phyloP scores from a whole-genome alignment of 345 rosid genomes.

The Aethionema arabicum region DNA sequence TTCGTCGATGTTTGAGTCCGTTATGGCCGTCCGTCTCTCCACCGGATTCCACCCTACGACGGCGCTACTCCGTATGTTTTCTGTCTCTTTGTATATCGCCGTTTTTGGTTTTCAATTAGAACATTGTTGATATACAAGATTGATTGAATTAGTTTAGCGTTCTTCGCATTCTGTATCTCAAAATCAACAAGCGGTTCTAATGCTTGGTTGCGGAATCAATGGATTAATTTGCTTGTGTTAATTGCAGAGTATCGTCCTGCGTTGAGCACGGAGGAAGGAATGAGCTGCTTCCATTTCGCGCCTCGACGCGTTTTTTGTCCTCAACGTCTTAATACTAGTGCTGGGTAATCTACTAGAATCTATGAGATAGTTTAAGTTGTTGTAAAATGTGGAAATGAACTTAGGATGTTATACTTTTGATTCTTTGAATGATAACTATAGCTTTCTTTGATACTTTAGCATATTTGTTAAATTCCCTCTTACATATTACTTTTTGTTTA shows the following conservation, averaged over 20 bases:
- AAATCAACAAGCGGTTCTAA: background rate
- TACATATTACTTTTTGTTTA: background rate
- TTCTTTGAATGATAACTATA: background rate
- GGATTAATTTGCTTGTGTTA: background rate
- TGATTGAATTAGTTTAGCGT: background rate
- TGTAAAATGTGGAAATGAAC: too few relatives aligned
- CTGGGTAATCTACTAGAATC: slow-evolving; percentile 42
- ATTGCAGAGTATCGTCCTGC: slow-evolving; percentile 52
- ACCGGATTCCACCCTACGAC: slow-evolving; percentile 53
- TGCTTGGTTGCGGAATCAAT: background rate
- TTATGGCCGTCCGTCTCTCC: slow-evolving; percentile 65
- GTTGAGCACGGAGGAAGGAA: slow-evolving; percentile 49
- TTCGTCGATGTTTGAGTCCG: slow-evolving; percentile 54
- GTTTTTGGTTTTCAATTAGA: background rate
- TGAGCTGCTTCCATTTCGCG: slow-evolving; percentile 39
- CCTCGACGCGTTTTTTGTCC: slow-evolving; percentile 44
- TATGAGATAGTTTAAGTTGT: too few relatives aligned
- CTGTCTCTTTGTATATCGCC: background rate
- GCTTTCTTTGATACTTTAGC: background rate
- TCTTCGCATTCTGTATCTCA: background rate
- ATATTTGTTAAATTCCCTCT: background rate
- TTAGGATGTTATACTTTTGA: background rate
- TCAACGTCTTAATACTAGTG: slow-evolving; percentile 40
- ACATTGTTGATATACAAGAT: background rate
- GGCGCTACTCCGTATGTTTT: slow-evolving; percentile 45